Evolutionary conservation across 2,329 filamentous ascomycete species (phyloP).

Genomic region (Plectosphaerella cucumerina): DNA sequence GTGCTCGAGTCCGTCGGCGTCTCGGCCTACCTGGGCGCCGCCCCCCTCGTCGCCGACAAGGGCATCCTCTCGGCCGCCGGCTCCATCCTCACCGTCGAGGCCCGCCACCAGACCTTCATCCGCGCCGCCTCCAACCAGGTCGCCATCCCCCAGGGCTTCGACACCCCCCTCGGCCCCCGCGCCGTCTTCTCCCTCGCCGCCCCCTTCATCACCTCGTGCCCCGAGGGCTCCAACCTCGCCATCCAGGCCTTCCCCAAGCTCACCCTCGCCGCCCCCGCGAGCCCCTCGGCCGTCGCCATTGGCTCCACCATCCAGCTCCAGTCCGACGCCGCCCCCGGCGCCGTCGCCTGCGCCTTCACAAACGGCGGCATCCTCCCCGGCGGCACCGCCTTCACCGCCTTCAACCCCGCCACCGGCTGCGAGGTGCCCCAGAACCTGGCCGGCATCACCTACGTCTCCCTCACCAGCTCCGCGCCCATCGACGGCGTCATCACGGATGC

Average conservation of each 20-base stretch:
- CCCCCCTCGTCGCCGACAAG: conserved; percentile 56
- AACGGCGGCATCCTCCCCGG: conserved; percentile 52
- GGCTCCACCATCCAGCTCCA: conserved; percentile 43
- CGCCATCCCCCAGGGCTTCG: conserved; percentile 65
- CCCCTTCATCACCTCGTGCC: conserved; percentile 68
- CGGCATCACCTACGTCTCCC: conserved; percentile 64
- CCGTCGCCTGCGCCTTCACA: conserved; percentile 63
- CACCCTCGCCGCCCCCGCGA: conserved; percentile 42
- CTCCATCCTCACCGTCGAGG: conserved; percentile 68
- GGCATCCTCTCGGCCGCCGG: conserved; percentile 62
- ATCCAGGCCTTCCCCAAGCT: conserved; percentile 59
- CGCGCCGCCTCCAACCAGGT: conserved; percentile 53
- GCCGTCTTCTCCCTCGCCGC: conserved; percentile 71
- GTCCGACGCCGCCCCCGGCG: conserved; percentile 44
- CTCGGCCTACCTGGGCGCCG: conserved; percentile 70
- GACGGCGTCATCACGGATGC: conserved; percentile 53
- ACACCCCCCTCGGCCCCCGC: conserved; percentile 63
- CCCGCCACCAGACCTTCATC: conserved; percentile 70
- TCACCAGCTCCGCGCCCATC: conserved; percentile 51
- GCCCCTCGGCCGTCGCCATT: conserved; percentile 34
- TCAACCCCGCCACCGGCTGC: conserved; percentile 52
- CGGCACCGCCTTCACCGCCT: conserved; percentile 56
- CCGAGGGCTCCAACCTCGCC: conserved; percentile 58
- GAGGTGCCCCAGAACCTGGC: conserved; percentile 56
- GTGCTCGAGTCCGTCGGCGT: conserved; percentile 71